Percentiles rank a stretch among this genome's conserved stretches.
Evolutionary conservation across 768 basidiomycete genomes (phyloP).

Genomic region (Boletus vermiculosoides): DNA sequence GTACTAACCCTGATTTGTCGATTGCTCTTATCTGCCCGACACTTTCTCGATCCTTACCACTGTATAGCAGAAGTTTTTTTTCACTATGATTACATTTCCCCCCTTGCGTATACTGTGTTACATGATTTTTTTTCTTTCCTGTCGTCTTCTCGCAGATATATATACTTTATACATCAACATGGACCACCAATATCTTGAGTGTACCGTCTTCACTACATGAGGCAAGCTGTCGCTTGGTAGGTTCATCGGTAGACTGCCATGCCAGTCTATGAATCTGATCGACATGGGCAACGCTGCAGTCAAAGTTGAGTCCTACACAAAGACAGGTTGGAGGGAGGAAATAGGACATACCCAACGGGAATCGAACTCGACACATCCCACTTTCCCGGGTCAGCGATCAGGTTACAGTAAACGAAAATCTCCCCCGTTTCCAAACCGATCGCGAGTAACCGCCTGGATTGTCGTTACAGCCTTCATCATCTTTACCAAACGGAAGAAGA

Average conservation of each 20-base stretch:
- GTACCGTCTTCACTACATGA: conserved; percentile 93
- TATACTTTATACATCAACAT: conserved; percentile 45
- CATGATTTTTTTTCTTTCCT: conserved; percentile 19
- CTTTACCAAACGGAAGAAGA: background rate
- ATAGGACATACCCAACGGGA: conserved; percentile 46
- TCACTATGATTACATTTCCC: conserved; percentile 13
- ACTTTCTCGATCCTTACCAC: conserved; percentile 44
- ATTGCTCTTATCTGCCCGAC: conserved; percentile 39
- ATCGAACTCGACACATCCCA: conserved; percentile 52
- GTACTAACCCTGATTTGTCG: conserved; percentile 42
- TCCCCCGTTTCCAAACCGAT: conserved; percentile 84
- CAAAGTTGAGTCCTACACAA: background rate
- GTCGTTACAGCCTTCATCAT: background rate
- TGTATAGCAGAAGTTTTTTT: conserved; percentile 60
- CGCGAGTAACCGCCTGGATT: conserved; percentile 59
- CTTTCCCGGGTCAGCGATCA: conserved; percentile 26
- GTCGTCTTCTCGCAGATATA: conserved; percentile 23
- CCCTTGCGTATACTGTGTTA: conserved; percentile 29
- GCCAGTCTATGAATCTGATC: conserved; percentile 76
- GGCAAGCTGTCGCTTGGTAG: conserved; percentile 55
- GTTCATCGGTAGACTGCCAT: conserved; percentile 59
- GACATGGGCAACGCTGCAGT: conserved; percentile 65
- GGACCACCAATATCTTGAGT: conserved; percentile 72
- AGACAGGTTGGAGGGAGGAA: conserved; percentile 7
- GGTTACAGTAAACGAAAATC: conserved; percentile 59